These are phyloP conservation scores for Rhizophora apiculata DNA, from an alignment of 345 rosid genomes.

Conservation along the genomic window DNA sequence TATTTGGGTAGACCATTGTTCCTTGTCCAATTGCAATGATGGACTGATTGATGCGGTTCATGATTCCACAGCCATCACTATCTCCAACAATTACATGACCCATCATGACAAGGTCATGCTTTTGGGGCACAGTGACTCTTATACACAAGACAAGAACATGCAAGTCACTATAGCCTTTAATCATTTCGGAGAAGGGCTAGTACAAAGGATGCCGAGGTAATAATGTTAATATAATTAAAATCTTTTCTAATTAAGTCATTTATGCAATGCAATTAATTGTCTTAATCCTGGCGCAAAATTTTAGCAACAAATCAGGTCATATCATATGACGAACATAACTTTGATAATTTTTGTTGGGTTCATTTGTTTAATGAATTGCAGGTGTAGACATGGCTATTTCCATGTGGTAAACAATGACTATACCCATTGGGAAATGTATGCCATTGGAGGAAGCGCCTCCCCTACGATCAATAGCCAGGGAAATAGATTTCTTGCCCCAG, in stretches of 20 bases:
- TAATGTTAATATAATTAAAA: neutral
- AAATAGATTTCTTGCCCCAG: conserved; percentile 26
- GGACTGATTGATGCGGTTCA: conserved; percentile 20
- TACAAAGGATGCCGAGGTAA: conserved; percentile 35
- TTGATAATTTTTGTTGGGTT: too few relatives aligned
- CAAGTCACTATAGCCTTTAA: conserved; percentile 28
- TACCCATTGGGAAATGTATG: conserved; percentile 35
- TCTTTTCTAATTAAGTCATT: too few relatives aligned
- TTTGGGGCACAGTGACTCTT: conserved; percentile 30
- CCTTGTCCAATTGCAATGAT: conserved; percentile 23
- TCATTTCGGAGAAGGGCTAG: conserved; percentile 23
- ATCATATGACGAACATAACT: too few relatives aligned
- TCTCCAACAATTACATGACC: conserved; percentile 27
- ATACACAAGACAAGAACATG: conserved; percentile 16
- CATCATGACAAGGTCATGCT: conserved; percentile 32
- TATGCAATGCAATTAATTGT: too few relatives aligned
- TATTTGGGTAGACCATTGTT: conserved; percentile 26
- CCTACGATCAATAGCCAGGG: conserved; percentile 31
- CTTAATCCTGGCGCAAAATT: too few relatives aligned
- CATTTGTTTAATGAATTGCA: conserved; percentile 7
- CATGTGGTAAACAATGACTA: conserved; percentile 36
- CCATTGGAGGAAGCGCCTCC: conserved; percentile 29
- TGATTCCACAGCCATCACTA: conserved; percentile 24
- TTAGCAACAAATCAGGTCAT: too few relatives aligned
- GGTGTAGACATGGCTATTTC: conserved; percentile 30